Evolutionary conservation across 129 eudicot species (phyloP), one percentile per base, ranked within the genome.

Genomic region (Chrysanthemum makinoi): DNA sequence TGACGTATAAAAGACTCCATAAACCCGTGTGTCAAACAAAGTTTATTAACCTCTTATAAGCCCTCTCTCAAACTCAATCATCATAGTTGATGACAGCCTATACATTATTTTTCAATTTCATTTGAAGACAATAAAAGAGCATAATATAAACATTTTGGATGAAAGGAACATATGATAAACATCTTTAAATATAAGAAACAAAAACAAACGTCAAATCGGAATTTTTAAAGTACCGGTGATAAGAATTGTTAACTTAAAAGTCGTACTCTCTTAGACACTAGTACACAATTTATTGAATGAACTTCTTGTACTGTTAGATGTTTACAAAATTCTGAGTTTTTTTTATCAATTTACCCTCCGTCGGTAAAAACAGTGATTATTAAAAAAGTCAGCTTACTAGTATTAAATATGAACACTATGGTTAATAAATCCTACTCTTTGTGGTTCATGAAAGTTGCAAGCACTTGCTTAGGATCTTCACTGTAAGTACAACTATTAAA

Each of bases 221-320:
- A 70, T 10, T 47, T 44, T 55, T 53, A 64, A 78, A 63, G 81
- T 78, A 78, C 81, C 33, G 24, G 20, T 68, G 30, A 65, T 70
- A 62, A 70, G 28, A 77, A 77, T 39, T 63, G 70, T 77, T 28
- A 12, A 26, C 77, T 52, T 71, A 11, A 54, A 71, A 17, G 39
- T 19, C 46, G 68, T 78, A 78, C 77, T 55, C 8, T 30, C 43
- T 55, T 72, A 55, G 68, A 71, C 72, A 78, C 73, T 44, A 55
- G 82, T 78, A 78, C 22, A 20, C 82, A 71, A 35, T 47, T 65
- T 64, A 65, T 78, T 78, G 62, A 78, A 64, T 78, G 82, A 54
- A 26, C 71, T 65, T 44, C 72, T 71, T 71, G 82, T 78, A 78
- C 82, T 65, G 73, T n/a, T 63, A 0, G 19, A 72, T 28, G 61